Base-by-base conservation (phyloP, 1,284 basidiomycete genomes). In the Tranzscheliella williamsii region DNA sequence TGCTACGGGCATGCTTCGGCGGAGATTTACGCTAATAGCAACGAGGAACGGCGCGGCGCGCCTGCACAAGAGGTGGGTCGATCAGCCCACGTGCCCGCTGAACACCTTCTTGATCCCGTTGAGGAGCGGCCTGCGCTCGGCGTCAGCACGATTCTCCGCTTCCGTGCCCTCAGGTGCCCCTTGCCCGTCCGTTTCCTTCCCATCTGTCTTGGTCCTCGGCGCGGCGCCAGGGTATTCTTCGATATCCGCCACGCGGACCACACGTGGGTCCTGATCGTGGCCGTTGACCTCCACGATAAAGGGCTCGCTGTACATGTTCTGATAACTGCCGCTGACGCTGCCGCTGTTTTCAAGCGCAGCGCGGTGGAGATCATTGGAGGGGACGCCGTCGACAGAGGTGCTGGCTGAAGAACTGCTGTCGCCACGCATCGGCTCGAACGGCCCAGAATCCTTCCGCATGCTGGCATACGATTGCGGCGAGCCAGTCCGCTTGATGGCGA, bases 211-310 rank as follows among this genome's bases (percentile, higher is more conserved):
- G 0, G 50, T 50, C 13, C 49, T 29, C 34, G 53, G 54, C 18
- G 57, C 54, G 11, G 61, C 46, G 11, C 49, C 50, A 2, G 61
- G 61, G 22, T 38, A 38, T 38, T 64, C 61, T 16, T 49, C 49
- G 36, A 71, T 55, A 34, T 71, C 68, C 4, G 54, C 54, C 22
- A 63, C 52, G 21, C 46, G 36, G 11, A 71, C 40, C 15, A 71
- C 55, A 21, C 42, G 55, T 4, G 52, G 52, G 6, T 37, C 26
- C n/a, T 41, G 43, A 18, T 61, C 57, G 26, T 64, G 43, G 24
- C 63, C 55, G 27, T 58, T 63, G n/a, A 68, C 63, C 37, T 72
- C 70, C 33, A 72, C 67, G 33, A 72, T 72, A 47, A 54, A 72
- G 2, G 70, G 70, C 24, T 61, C 67, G 23, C 35, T 35, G 30